These are phyloP conservation scores for Marchantia polymorpha DNA, from an alignment of 225 moss, liverwort and hornwort species.

Conservation along the genomic window DNA sequence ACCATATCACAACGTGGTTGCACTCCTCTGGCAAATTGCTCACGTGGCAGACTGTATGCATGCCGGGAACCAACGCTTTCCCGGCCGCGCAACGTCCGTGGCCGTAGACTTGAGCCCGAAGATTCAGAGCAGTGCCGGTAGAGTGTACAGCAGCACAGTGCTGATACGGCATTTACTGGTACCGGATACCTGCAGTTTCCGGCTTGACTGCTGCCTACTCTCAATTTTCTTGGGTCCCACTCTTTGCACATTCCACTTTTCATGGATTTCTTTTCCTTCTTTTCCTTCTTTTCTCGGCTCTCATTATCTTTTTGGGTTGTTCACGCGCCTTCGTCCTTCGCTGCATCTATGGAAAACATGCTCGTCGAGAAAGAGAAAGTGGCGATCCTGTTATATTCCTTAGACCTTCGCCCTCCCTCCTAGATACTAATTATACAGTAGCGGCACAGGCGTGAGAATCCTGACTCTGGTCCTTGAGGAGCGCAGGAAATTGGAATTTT, in stretches of 20 bases:
- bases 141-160: background rate
- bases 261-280: background rate
- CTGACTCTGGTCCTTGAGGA: too few relatives aligned
- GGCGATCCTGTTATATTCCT: too few relatives aligned
- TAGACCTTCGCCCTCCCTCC: too few relatives aligned
- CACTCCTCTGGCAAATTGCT: background rate
- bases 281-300: background rate
- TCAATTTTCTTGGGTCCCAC: background rate
- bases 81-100: background rate
- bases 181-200: background rate
- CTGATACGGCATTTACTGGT: background rate
- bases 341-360: too few relatives aligned
- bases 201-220: background rate
- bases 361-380: too few relatives aligned
- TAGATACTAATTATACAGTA: too few relatives aligned
- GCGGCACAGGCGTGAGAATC: too few relatives aligned
- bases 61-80: background rate
- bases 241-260: background rate
- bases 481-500: too few relatives aligned
- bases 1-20: background rate
- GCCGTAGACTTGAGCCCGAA: background rate
- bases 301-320: background rate
- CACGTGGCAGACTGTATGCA: slow-evolving; percentile 12
- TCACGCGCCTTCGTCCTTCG: background rate
- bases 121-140: background rate